Evolutionary conservation across 257 asterid species (phyloP).

Genomic region (Oldenlandia corymbosa): DNA sequence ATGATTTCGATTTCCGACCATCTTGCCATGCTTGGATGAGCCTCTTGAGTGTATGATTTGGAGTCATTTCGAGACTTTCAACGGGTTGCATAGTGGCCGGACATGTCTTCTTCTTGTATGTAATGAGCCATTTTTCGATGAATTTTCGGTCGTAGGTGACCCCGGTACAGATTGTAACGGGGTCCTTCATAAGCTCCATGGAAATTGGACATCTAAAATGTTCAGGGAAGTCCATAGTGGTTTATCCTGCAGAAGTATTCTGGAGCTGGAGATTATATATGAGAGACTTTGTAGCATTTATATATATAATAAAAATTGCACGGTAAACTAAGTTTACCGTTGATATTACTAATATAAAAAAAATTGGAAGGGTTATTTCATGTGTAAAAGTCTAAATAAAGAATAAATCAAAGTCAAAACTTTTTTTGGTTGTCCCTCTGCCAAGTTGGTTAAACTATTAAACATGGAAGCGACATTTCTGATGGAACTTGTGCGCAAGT

Average conservation of each 20-base stretch:
- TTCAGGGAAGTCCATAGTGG: slow-evolving; percentile 49
- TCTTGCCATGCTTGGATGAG: slow-evolving; percentile 50
- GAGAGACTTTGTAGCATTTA: too few species aligned
- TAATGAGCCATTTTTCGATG: slow-evolving; percentile 68
- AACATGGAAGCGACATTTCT: slow-evolving; percentile 28
- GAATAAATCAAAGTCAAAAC: slow-evolving; percentile 52
- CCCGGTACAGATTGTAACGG: slow-evolving; percentile 79
- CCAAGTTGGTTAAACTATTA: slow-evolving; percentile 15
- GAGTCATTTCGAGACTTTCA: slow-evolving; percentile 45
- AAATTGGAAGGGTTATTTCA: too few species aligned
- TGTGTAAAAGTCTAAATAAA: slow-evolving; percentile 33
- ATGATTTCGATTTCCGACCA: slow-evolving; percentile 22
- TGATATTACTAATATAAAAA: too few species aligned
- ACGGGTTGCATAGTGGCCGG: slow-evolving; percentile 79
- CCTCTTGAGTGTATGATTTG: slow-evolving; percentile 72
- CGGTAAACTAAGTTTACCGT: too few species aligned
- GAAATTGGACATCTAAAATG: slow-evolving; percentile 91
- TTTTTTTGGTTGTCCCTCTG: too few species aligned
- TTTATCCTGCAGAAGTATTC: slow-evolving; percentile 1
- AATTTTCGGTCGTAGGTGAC: slow-evolving; percentile 70
- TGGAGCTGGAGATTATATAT: too few species aligned
- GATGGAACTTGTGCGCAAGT: too few species aligned
- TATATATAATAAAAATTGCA: too few species aligned
- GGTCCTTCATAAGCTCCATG: slow-evolving; percentile 89
- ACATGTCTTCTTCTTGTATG: slow-evolving; percentile 61